Evolutionary conservation across 2,329 filamentous ascomycete species (phyloP).

Genomic region (Botrytis aclada): DNA sequence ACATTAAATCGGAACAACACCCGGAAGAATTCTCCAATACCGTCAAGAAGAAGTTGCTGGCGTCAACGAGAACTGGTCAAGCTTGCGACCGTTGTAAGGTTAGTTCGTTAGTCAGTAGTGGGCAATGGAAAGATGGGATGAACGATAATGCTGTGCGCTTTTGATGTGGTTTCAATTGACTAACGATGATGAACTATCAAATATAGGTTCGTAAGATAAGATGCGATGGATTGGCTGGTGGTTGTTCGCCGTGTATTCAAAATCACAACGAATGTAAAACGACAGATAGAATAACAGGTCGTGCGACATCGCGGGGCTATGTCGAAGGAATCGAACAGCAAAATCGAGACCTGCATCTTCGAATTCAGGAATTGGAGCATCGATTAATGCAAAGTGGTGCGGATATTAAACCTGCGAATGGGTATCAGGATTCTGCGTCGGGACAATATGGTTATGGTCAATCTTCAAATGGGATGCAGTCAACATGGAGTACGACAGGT

Average conservation of each 20-base stretch:
- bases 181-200: neutral
- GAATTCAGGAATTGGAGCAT: constrained; percentile 66
- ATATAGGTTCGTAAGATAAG: constrained; percentile 76
- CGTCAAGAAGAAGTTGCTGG: constrained; percentile 52
- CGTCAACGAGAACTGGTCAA: constrained; percentile 68
- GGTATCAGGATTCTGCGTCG: constrained; percentile 22
- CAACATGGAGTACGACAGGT: constrained; percentile 25
- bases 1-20: constrained; percentile 33
- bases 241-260: constrained; percentile 77
- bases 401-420: constrained; percentile 47
- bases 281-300: constrained; percentile 81
- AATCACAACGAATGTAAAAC: constrained; percentile 75
- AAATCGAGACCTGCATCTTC: constrained; percentile 62
- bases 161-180: neutral
- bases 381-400: constrained; percentile 60
- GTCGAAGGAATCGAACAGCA: constrained; percentile 73
- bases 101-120: constrained; percentile 30
- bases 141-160: neutral
- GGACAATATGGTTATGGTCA: constrained; percentile 19
- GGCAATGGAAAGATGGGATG: neutral
- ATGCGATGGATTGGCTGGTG: constrained; percentile 76
- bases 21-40: constrained; percentile 39
- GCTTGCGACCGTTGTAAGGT: constrained; percentile 89
- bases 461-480: constrained; percentile 12
- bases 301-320: constrained; percentile 75